A percentile compares a stretch with the other conserved stretches of the same genome.
phyloP scores from a whole-genome alignment of 1,139 yeast genomes.

The Scheffersomyces segobiensis region DNA sequence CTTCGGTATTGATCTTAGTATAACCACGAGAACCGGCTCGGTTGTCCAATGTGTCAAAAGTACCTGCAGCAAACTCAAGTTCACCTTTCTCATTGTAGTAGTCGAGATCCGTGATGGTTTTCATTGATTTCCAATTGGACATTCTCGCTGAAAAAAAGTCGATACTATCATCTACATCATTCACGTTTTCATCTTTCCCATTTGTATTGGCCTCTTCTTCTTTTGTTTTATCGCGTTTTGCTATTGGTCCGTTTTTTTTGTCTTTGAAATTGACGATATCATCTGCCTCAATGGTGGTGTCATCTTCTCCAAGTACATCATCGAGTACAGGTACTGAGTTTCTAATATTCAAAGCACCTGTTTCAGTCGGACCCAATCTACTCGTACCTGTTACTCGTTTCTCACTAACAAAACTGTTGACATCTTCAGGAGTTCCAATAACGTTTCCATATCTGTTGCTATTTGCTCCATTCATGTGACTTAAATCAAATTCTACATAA shows the following conservation, averaged over 20 bases:
- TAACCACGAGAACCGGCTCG: conserved; percentile 54
- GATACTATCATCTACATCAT: conserved; percentile 8
- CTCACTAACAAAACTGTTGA: conserved; percentile 3
- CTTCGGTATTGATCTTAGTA: conserved; percentile 86
- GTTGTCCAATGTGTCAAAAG: conserved; percentile 23
- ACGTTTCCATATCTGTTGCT: neutral
- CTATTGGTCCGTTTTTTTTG: neutral
- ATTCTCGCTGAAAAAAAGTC: conserved; percentile 5
- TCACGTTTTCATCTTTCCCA: neutral
- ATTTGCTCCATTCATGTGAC: conserved; percentile 7
- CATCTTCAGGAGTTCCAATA: conserved; percentile 3
- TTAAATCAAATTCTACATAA: conserved; percentile 38
- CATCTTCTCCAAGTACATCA: neutral
- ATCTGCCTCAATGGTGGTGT: neutral
- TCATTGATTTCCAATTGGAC: conserved; percentile 55
- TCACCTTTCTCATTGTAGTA: conserved; percentile 56
- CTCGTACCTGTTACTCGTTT: conserved; percentile 4
- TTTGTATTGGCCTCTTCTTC: neutral
- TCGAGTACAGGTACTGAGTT: neutral
- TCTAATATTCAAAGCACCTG: neutral
- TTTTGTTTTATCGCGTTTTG: neutral
- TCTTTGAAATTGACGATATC: neutral
- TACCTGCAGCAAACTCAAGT: conserved; percentile 33
- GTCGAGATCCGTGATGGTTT: conserved; percentile 49
- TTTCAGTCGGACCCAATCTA: conserved; percentile 4